These are phyloP conservation scores for Thalassiosira livingstoniorum DNA, from an alignment of 352 stramenopile genomes.

Conservation along the genomic window DNA sequence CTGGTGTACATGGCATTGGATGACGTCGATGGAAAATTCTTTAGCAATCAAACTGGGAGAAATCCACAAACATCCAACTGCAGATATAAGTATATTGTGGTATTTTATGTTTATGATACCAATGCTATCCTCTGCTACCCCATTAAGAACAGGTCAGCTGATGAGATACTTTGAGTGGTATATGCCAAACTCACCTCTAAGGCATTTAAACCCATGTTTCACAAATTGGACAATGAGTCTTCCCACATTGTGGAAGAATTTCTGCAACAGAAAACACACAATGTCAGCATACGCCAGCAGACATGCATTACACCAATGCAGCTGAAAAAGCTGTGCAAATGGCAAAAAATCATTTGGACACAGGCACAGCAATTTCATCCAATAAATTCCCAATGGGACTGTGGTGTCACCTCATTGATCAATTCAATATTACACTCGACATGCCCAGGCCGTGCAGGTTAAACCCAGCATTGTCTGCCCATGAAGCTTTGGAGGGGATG, in stretches of 20 bases:
- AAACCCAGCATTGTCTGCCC: neutral
- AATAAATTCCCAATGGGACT: neutral
- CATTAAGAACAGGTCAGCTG: neutral
- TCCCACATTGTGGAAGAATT: neutral
- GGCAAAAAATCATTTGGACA: neutral
- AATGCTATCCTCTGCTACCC: neutral
- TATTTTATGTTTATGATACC: neutral
- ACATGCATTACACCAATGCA: neutral
- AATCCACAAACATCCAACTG: neutral
- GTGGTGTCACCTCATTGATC: neutral
- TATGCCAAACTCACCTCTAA: neutral
- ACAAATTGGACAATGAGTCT: neutral
- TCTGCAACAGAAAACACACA: neutral
- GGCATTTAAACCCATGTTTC: neutral
- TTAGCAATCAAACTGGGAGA: neutral
- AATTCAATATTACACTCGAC: neutral
- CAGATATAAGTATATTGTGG: neutral
- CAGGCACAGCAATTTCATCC: neutral
- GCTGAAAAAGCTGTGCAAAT: neutral
- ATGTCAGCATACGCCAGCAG: neutral
- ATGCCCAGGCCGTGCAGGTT: neutral
- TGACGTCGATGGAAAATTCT: neutral
- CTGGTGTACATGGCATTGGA: neutral
- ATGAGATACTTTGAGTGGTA: neutral
- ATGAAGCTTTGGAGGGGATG: neutral